Evolutionary conservation across 1,284 basidiomycete genomes (phyloP).

Genomic region (Chalciporus sp.): DNA sequence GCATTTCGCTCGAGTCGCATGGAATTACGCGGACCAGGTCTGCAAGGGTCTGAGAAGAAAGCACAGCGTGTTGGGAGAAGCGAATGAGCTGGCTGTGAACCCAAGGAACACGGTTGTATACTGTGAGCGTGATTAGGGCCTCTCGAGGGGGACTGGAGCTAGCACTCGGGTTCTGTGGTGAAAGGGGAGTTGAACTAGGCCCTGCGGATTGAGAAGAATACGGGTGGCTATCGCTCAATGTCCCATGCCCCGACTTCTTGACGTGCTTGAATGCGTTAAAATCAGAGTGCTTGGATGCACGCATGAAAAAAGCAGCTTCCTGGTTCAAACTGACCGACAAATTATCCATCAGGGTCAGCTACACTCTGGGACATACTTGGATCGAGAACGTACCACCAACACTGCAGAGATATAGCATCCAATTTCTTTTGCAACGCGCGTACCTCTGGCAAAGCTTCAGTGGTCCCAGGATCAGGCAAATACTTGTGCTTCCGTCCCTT

Average conservation of each 20-base stretch:
- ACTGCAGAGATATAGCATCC: slow-evolving; percentile 50
- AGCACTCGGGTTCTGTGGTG: not conserved
- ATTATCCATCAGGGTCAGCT: not conserved
- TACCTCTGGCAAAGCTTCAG: slow-evolving; percentile 43
- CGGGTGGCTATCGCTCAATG: slow-evolving; percentile 19
- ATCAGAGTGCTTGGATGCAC: slow-evolving; percentile 64
- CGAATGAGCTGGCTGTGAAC: slow-evolving; percentile 60
- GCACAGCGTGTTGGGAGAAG: slow-evolving; percentile 64
- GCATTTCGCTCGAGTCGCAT: slow-evolving; percentile 61
- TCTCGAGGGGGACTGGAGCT: slow-evolving; percentile 30
- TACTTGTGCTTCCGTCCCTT: slow-evolving; percentile 50
- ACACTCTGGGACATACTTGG: no score
- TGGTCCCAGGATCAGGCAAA: slow-evolving; percentile 34
- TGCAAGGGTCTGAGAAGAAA: slow-evolving; percentile 72
- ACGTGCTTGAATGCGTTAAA: slow-evolving; percentile 56
- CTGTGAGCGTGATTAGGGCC: slow-evolving; percentile 57
- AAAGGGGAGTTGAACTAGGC: not conserved
- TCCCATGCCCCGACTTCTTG: slow-evolving; percentile 29
- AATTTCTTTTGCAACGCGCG: slow-evolving; percentile 49
- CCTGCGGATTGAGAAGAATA: not conserved
- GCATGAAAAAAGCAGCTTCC: slow-evolving; percentile 61
- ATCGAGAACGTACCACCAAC: slow-evolving; percentile 53
- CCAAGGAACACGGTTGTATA: slow-evolving; percentile 63
- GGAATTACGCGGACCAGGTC: slow-evolving; percentile 64
- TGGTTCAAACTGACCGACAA: slow-evolving; percentile 45